phyloP scores from a whole-genome alignment of 805 yeast species.

The Millerago galiae region DNA sequence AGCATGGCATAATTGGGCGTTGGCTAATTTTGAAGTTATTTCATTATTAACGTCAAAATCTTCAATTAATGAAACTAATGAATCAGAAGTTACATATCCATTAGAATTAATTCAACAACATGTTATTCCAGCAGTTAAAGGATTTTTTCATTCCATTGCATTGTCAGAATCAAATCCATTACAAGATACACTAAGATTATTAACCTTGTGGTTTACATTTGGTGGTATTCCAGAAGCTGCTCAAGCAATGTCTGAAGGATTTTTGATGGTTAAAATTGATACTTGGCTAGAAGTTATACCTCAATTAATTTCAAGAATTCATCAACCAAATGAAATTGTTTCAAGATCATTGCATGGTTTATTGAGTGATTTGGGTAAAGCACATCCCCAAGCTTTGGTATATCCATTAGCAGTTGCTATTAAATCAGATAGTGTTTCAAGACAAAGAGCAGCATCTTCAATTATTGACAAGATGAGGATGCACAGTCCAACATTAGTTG shows the following conservation, averaged over 20 bases:
- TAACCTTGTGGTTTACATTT: constrained; percentile 93
- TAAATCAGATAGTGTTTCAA: constrained; percentile 81
- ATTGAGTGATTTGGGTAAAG: constrained; percentile 82
- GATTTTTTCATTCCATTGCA: constrained; percentile 92
- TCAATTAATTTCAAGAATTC: constrained; percentile 91
- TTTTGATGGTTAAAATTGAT: constrained; percentile 80
- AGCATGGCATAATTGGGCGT: constrained; percentile 99
- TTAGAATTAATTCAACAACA: constrained; percentile 69
- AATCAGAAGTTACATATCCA: constrained; percentile 27
- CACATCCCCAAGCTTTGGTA: constrained; percentile 95
- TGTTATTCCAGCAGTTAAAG: constrained; percentile 93
- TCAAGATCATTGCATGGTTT: constrained; percentile 73
- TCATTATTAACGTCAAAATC: constrained; percentile 44
- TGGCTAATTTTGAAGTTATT: constrained; percentile 94
- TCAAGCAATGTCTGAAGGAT: constrained; percentile 84
- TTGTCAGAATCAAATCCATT: constrained; percentile 79
- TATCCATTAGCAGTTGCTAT: constrained; percentile 95
- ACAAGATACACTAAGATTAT: constrained; percentile 84
- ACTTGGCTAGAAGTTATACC: constrained; percentile 96
- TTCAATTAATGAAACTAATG: constrained; percentile 26
- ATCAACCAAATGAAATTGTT: constrained; percentile 86
- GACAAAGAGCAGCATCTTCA: constrained; percentile 87
- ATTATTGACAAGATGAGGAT: constrained; percentile 89
- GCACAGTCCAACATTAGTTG: constrained; percentile 79
- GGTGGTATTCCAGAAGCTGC: constrained; percentile 94